Percentiles rank a stretch among this genome's conserved stretches.
These are phyloP conservation scores for Aquilaria yunnanensis DNA, from an alignment of 345 rosid genomes.

Conservation along the genomic window DNA sequence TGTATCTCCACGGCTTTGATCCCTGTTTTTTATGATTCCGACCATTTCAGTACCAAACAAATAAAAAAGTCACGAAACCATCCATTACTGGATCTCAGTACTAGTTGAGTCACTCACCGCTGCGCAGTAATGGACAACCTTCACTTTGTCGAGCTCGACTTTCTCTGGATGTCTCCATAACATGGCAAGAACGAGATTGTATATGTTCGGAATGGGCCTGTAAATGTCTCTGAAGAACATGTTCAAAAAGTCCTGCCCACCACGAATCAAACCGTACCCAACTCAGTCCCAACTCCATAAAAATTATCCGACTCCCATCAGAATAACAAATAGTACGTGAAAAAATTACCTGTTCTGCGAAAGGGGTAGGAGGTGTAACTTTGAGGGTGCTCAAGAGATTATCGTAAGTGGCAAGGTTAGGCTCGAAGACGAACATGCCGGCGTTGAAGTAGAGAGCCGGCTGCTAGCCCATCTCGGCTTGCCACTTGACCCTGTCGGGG, in stretches of 20 bases:
- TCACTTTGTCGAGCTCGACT: conserved; percentile 59
- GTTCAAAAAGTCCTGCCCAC: conserved; percentile 63
- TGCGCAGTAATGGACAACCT: conserved; percentile 87
- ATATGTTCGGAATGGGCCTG: conserved; percentile 54
- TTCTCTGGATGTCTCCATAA: conserved; percentile 97
- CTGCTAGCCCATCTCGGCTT: conserved; percentile 40
- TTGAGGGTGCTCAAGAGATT: conserved; percentile 38
- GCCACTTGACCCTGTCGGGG: conserved; percentile 69
- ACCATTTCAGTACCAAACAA: background rate
- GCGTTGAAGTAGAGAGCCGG: conserved; percentile 92
- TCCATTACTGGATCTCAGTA: background rate
- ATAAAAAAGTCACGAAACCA: background rate
- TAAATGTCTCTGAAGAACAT: conserved; percentile 63
- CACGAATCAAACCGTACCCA: background rate
- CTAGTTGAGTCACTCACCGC: conserved; percentile 35
- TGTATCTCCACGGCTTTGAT: conserved; percentile 94
- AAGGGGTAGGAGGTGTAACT: conserved; percentile 55
- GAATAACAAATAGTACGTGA: background rate
- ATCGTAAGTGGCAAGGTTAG: conserved; percentile 39
- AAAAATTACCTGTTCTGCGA: conserved; percentile 75
- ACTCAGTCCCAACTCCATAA: background rate
- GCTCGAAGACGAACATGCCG: conserved; percentile 82
- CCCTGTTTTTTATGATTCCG: conserved; percentile 33
- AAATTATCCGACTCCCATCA: background rate
- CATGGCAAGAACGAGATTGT: conserved; percentile 84